A percentile compares a stretch with the other conserved stretches of the same genome.
phyloP scores from a whole-genome alignment of 1,284 basidiomycete genomes.

The Polyporus tsugae region DNA sequence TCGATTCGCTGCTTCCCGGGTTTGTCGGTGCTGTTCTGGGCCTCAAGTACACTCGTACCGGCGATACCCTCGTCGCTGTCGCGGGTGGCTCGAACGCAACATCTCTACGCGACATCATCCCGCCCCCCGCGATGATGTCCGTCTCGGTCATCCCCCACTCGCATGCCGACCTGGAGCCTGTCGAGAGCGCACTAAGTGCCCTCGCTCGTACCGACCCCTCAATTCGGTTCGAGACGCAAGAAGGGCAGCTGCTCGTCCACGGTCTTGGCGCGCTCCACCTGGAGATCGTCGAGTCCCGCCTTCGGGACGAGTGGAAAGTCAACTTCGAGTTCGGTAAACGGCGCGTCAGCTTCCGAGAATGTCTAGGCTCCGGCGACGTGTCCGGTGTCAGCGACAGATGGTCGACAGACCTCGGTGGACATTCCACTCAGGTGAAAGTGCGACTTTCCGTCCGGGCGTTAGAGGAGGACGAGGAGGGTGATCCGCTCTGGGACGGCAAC shows the following conservation, averaged over 20 bases:
- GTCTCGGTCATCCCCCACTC: conserved; percentile 84
- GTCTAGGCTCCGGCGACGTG: conserved; percentile 53
- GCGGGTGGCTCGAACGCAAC: conserved; percentile 47
- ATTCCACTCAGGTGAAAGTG: conserved; percentile 54
- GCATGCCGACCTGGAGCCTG: conserved; percentile 79
- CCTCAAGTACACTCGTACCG: conserved; percentile 84
- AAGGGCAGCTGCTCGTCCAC: conserved; percentile 86
- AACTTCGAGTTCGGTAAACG: conserved; percentile 82
- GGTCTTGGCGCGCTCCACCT: conserved; percentile 88
- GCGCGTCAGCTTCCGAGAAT: conserved; percentile 84
- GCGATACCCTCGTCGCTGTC: conserved; percentile 80
- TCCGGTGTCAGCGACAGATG: conserved; percentile 52
- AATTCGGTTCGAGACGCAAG: conserved; percentile 77
- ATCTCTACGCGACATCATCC: conserved; percentile 70
- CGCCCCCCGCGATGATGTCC: conserved; percentile 82
- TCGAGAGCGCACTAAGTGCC: conserved; percentile 77
- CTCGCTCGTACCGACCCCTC: conserved; percentile 90
- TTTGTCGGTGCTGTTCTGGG: conserved; percentile 89
- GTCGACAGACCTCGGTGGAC: conserved; percentile 69
- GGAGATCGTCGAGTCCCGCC: conserved; percentile 84
- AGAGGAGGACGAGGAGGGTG: conserved; percentile 61
- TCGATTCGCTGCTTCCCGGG: conserved; percentile 83
- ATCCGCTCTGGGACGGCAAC: conserved; percentile 79
- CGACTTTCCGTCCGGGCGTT: conserved; percentile 63
- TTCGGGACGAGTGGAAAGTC: conserved; percentile 83